Evolutionary conservation across 352 stramenopile genomes (phyloP).

Genomic region (Phytopythium oedochilum): DNA sequence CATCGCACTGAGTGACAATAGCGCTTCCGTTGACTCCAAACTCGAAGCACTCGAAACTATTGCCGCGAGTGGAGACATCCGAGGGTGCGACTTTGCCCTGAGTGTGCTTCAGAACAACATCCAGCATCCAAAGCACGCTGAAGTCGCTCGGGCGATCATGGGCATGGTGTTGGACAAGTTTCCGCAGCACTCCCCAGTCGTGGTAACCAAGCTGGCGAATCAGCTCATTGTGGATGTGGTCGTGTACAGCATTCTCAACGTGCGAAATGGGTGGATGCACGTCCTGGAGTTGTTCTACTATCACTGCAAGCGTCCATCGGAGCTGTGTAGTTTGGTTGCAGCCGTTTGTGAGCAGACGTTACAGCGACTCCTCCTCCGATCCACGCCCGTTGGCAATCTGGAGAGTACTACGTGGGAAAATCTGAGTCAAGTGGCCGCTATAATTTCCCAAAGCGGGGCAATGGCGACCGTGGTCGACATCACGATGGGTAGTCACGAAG

Average conservation of each 20-base stretch:
- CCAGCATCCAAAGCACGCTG: constrained; percentile 15
- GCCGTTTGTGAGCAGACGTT: constrained; percentile 41
- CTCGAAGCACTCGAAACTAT: constrained; percentile 61
- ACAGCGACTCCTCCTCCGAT: constrained; percentile 19
- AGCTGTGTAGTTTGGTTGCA: constrained; percentile 35
- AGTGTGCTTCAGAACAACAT: constrained; percentile 45
- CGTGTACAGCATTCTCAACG: constrained; percentile 63
- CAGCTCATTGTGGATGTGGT: constrained; percentile 64
- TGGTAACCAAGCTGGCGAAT: constrained; percentile 47
- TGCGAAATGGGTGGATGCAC: constrained; percentile 79
- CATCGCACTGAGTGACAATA: constrained; percentile 46
- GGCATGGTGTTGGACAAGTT: constrained; percentile 43
- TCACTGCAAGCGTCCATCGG: constrained; percentile 29
- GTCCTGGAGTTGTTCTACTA: constrained; percentile 79
- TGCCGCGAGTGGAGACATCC: constrained; percentile 24
- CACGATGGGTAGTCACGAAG: constrained; percentile 12
- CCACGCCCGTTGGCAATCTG: constrained; percentile 15
- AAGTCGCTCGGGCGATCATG: constrained; percentile 47
- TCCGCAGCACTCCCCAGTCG: constrained; percentile 29
- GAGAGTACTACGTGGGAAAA: constrained; percentile 68
- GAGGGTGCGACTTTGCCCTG: constrained; percentile 53
- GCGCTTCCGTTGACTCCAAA: constrained; percentile 28
- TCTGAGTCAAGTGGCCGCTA: constrained; percentile 62
- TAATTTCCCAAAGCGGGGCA: constrained; percentile 34
- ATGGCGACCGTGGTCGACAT: constrained; percentile 20